Conservation (phyloP, 2,329 filamentous ascomycete species). For the Paecilomyces variotii region DNA sequence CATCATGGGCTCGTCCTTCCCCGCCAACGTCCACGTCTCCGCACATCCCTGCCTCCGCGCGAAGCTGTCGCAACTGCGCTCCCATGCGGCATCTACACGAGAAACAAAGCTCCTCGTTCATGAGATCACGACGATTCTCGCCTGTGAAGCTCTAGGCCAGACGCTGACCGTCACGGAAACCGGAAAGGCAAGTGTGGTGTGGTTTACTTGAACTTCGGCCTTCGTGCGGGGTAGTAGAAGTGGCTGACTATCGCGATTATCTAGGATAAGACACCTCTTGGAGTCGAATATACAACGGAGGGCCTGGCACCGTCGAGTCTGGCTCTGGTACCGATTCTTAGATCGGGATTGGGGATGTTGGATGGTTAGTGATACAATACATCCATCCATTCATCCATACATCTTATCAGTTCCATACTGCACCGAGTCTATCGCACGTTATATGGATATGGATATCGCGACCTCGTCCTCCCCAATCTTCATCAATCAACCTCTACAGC, state of each 20-base stretch:
- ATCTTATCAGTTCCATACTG: neutral
- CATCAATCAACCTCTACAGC: neutral
- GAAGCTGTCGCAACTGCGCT: conserved; percentile 86
- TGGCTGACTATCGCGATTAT: neutral
- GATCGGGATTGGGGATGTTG: conserved; percentile 85
- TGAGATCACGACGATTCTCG: conserved; percentile 77
- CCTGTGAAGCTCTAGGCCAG: conserved; percentile 67
- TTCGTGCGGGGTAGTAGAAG: neutral
- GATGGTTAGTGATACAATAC: conserved; percentile 49
- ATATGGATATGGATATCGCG: neutral
- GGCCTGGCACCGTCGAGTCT: conserved; percentile 58
- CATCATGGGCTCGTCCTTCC: conserved; percentile 28
- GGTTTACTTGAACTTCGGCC: neutral
- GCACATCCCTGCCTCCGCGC: conserved; percentile 75
- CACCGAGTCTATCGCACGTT: too few relatives aligned
- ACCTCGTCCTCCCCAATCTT: neutral
- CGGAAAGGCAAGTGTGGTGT: conserved; percentile 53
- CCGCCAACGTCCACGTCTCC: conserved; percentile 63
- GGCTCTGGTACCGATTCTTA: conserved; percentile 83
- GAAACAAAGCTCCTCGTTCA: conserved; percentile 77
- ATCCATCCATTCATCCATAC: neutral
- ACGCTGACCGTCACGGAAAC: conserved; percentile 51
- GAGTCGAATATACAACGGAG: conserved; percentile 63
- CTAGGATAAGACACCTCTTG: conserved; percentile 71
- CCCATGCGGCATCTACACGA: conserved; percentile 57